Base-by-base conservation (phyloP, 306 rosid genomes). In the Fagus crenata region DNA sequence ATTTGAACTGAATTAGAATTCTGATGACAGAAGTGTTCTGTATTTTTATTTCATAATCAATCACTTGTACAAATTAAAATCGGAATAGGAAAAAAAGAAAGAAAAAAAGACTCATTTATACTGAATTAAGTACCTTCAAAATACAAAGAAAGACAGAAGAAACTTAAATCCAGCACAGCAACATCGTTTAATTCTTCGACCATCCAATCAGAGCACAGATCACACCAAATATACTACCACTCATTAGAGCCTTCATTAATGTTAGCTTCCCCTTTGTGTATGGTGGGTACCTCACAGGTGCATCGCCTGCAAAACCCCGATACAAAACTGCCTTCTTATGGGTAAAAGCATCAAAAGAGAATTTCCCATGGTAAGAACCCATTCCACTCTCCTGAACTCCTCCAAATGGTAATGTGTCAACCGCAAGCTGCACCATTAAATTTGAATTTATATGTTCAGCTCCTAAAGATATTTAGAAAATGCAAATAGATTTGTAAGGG, bases 331-430 rank as follows among this genome's bases (percentile, higher is more conserved):
- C 97, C 78, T 96, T 96, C 86, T 96, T 92, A 81, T 96, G 99
- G 86, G 90, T 92, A 74, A 96, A 93, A 41, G 96, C 90, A 69
- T 96, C 99, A 63, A 96, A 96, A 6, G 99, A 93, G 83, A 92
- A 96, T 77, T 96, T 96, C 59, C 99, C 99, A 71, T 96, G 99
- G 84, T 92, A 92, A 69, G 98, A 74, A 73, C 99, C 99, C 80
- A 89, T 77, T 82, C 99, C 99, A 79, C 99, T 96, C 71, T 96
- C 99, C 77, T 97, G 98, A 69, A 96, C 97, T 86, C 99, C 99
- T 51, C 99, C 99, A 83, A 96, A 96, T 22, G 99, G 99, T 64
- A 96, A 77, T 80, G 92, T 77, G 64, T 80, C 77, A 77, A 86
- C 85, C 1, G 97, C 87, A 61, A 93, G 98, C 99, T 96, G 91